Evolutionary conservation across 169 alveolate species (phyloP).

Genomic region (Babesia ovis): DNA sequence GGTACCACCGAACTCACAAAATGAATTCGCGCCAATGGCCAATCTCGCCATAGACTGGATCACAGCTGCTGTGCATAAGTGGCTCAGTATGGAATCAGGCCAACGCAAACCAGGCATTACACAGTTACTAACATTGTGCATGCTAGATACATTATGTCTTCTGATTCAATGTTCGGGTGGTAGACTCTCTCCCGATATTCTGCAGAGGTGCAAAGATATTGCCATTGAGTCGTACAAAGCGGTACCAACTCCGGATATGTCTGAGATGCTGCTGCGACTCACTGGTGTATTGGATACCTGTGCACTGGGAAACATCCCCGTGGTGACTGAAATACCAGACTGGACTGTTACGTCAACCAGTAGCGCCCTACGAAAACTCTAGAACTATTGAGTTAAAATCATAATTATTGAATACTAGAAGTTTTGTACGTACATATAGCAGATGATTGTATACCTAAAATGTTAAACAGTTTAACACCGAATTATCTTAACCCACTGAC

Average conservation of each 20-base stretch:
- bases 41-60: background rate
- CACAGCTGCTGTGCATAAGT: background rate
- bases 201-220: background rate
- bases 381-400: no score
- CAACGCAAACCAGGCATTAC: background rate
- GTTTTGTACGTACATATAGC: no score
- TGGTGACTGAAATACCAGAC: no score
- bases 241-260: background rate
- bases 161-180: conserved; percentile 13
- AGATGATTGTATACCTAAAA: no score
- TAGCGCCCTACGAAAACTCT: no score
- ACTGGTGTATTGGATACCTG: background rate
- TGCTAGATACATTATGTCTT: conserved; percentile 22
- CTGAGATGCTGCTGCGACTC: background rate
- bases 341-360: no score
- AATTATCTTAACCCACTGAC: no score
- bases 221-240: background rate
- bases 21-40: conserved; percentile 24
- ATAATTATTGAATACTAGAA: no score
- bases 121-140: background rate
- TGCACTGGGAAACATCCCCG: no score
- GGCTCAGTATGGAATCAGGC: background rate
- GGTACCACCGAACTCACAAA: background rate
- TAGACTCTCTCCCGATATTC: background rate
- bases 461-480: no score